phyloP scores from a whole-genome alignment of 768 basidiomycete species.

The Clavulina sp. region DNA sequence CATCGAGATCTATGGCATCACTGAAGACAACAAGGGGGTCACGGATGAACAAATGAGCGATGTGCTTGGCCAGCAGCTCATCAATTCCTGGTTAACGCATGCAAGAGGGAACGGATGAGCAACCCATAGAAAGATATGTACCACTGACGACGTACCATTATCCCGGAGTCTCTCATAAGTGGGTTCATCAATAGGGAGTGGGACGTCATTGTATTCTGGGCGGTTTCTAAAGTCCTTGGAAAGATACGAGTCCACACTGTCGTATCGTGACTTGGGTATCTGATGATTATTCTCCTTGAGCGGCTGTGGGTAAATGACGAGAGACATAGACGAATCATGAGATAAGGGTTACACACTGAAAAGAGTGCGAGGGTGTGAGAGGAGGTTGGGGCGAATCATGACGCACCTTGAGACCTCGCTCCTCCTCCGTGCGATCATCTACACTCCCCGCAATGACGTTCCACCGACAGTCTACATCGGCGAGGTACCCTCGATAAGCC shows the following conservation, averaged over 20 bases:
- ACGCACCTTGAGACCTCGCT: constrained; percentile 70
- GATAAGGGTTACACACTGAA: neutral
- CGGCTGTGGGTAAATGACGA: constrained; percentile 31
- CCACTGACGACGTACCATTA: constrained; percentile 40
- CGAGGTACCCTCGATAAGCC: constrained; percentile 82
- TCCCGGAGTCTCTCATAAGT: constrained; percentile 56
- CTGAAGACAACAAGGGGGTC: constrained; percentile 92
- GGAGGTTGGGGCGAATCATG: constrained; percentile 6
- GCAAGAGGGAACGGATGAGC: neutral
- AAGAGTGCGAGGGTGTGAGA: neutral
- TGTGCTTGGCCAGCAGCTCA: constrained; percentile 70
- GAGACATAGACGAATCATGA: neutral
- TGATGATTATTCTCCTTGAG: constrained; percentile 51
- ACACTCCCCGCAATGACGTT: constrained; percentile 98
- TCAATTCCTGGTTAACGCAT: constrained; percentile 47
- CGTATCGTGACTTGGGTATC: constrained; percentile 96
- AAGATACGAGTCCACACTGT: constrained; percentile 87
- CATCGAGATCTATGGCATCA: constrained; percentile 87
- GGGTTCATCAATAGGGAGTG: constrained; percentile 56
- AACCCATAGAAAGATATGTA: neutral
- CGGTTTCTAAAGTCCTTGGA: constrained; percentile 75
- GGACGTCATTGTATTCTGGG: constrained; percentile 85
- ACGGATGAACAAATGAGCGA: constrained; percentile 92
- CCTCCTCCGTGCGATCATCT: constrained; percentile 90
- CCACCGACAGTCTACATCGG: constrained; percentile 97